Conservation (phyloP, 2,329 filamentous ascomycete species). For the Aureobasidium lini region DNA sequence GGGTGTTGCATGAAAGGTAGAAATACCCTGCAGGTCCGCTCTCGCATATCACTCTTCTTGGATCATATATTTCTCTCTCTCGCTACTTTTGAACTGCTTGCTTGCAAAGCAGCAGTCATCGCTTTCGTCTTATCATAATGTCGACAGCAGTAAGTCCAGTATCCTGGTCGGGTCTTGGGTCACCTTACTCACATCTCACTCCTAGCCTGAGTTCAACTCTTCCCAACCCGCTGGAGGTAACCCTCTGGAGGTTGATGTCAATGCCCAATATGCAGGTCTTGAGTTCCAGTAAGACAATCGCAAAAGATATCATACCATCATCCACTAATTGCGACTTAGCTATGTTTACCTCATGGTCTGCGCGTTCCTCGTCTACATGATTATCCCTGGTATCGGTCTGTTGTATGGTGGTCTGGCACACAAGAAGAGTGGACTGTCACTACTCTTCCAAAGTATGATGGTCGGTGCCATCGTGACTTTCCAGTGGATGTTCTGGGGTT, state of each 20-base stretch:
- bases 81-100: not conserved
- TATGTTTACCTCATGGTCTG: slow-evolving; percentile 55
- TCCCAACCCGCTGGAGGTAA: slow-evolving; percentile 48
- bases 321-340: not conserved
- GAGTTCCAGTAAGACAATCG: slow-evolving; percentile 42
- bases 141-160: slow-evolving; percentile 2
- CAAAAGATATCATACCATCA: not conserved
- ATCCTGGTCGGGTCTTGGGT: not conserved
- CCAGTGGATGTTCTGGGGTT: slow-evolving; percentile 56
- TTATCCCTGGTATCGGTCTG: slow-evolving; percentile 59
- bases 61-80: not conserved
- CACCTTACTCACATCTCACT: not conserved
- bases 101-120: not conserved
- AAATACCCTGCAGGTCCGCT: slow-evolving; percentile 8
- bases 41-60: not conserved
- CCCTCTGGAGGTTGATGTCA: slow-evolving; percentile 46
- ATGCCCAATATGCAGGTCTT: slow-evolving; percentile 50
- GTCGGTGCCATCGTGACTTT: slow-evolving; percentile 45
- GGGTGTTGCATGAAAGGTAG: slow-evolving; percentile 3
- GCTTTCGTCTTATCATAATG: not conserved
- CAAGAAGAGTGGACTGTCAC: slow-evolving; percentile 53
- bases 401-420: slow-evolving; percentile 57
- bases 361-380: slow-evolving; percentile 56
- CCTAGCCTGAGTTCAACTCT: slow-evolving; percentile 31
- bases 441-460: slow-evolving; percentile 57